phyloP scores from a whole-genome alignment of 2,329 filamentous ascomycete species.

The Alternaria gansuensis region DNA sequence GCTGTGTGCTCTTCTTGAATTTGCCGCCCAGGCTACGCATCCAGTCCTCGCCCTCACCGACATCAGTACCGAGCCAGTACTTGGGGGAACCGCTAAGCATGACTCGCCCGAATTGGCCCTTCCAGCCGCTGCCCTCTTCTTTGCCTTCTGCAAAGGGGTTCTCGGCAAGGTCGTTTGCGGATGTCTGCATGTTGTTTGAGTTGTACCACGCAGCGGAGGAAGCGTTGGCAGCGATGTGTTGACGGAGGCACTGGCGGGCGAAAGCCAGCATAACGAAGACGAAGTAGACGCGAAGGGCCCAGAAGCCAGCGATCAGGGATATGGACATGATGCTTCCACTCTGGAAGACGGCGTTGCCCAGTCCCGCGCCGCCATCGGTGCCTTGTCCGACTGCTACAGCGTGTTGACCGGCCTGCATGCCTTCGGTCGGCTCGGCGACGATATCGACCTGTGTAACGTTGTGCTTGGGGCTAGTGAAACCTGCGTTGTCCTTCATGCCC shows the following conservation, averaged over 20 bases:
- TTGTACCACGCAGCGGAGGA: slow-evolving; percentile 56
- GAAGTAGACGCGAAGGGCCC: slow-evolving; percentile 81
- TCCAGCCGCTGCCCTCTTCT: slow-evolving; percentile 80
- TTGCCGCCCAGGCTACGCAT: slow-evolving; percentile 69
- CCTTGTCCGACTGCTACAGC: slow-evolving; percentile 59
- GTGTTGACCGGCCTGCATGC: slow-evolving; percentile 60
- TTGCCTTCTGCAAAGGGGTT: slow-evolving; percentile 75
- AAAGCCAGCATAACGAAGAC: slow-evolving; percentile 84
- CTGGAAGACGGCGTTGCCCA: slow-evolving; percentile 72
- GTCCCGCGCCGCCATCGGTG: slow-evolving; percentile 53
- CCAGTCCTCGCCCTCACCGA: slow-evolving; percentile 72
- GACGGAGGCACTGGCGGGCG: slow-evolving; percentile 77
- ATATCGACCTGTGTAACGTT: slow-evolving; percentile 68
- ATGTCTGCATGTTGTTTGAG: slow-evolving; percentile 48
- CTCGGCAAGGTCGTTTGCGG: slow-evolving; percentile 62
- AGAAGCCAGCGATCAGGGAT: slow-evolving; percentile 76
- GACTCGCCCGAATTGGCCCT: slow-evolving; percentile 77
- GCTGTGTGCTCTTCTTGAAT: slow-evolving; percentile 61
- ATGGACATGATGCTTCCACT: slow-evolving; percentile 78
- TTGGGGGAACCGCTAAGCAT: slow-evolving; percentile 77
- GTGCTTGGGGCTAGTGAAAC: slow-evolving; percentile 70
- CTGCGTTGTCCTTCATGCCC: slow-evolving; percentile 69
- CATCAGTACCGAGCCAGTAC: slow-evolving; percentile 82
- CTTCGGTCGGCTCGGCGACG: slow-evolving; percentile 58
- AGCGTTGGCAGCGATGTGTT: slow-evolving; percentile 65